phyloP scores from a whole-genome alignment of 805 yeast species.

The Zygoascus flipseniorum region DNA sequence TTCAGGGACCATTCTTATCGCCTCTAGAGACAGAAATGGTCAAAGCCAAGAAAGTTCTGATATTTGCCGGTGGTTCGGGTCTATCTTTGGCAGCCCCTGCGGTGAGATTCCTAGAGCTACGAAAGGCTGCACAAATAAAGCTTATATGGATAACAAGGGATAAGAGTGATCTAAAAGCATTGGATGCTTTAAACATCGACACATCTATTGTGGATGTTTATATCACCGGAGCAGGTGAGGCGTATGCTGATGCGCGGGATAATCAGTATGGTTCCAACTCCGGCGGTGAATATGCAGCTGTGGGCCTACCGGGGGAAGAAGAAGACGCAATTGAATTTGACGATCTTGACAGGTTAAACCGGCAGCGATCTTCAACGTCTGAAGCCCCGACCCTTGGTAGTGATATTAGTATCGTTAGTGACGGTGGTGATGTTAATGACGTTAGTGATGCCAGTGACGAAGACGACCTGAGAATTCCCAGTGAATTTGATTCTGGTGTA shows the following conservation, averaged over 20 bases:
- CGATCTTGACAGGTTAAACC: conserved; percentile 1
- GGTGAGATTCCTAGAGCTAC: conserved; percentile 63
- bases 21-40: conserved; percentile 29
- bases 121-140: conserved; percentile 58
- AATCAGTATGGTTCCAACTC: background rate
- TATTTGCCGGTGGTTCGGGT: conserved; percentile 71
- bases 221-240: conserved; percentile 36
- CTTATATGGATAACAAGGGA: conserved; percentile 86
- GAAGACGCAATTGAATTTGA: background rate
- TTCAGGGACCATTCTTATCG: conserved; percentile 32
- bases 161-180: conserved; percentile 64
- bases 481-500: background rate
- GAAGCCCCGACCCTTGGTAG: background rate
- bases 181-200: conserved; percentile 50
- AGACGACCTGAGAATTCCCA: background rate
- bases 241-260: background rate
- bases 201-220: conserved; percentile 37
- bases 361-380: background rate
- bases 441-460: background rate
- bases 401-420: conserved; percentile 5
- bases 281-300: conserved; percentile 9
- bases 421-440: conserved; percentile 9
- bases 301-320: conserved; percentile 1
- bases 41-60: conserved; percentile 37
- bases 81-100: conserved; percentile 78